A percentile compares a stretch with the other conserved stretches of the same genome.
phyloP scores from a whole-genome alignment of 1,139 yeast species.

The Candida sp. region DNA sequence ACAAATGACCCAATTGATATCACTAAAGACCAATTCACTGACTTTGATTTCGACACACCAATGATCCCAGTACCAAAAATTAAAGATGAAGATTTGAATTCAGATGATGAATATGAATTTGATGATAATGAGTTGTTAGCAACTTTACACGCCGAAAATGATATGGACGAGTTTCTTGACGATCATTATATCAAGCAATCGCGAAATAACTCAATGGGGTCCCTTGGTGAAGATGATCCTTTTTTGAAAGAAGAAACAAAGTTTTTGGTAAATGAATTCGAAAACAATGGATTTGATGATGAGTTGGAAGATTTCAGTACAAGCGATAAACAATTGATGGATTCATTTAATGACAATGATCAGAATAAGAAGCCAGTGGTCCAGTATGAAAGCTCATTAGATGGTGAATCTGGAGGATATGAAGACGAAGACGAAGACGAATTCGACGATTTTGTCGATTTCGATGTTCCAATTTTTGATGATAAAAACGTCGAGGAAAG shows the following conservation, averaged over 20 bases:
- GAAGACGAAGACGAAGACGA: constrained; percentile 28
- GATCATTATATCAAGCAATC: constrained; percentile 5
- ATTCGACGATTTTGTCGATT: constrained; percentile 30
- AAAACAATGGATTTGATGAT: constrained; percentile 47
- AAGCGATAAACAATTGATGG: constrained; percentile 15
- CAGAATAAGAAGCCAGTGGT: constrained; percentile 19
- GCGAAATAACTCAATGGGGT: constrained; percentile 44
- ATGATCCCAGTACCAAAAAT: constrained; percentile 48
- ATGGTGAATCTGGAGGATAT: constrained; percentile 17
- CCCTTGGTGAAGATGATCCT: constrained; percentile 54
- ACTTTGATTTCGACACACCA: constrained; percentile 37
- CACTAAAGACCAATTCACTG: constrained; percentile 13
- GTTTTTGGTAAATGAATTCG: constrained; percentile 46
- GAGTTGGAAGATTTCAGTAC: constrained; percentile 18
- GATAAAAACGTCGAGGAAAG: constrained; percentile 17
- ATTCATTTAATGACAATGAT: constrained; percentile 22
- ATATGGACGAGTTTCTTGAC: constrained; percentile 41
- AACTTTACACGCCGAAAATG: constrained; percentile 66
- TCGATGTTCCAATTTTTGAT: constrained; percentile 21
- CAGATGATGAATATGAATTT: constrained; percentile 69
- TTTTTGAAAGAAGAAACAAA: constrained; percentile 46
- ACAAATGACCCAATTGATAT: constrained; percentile 10
- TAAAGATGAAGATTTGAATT: constrained; percentile 50
- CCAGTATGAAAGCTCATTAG: constrained; percentile 27
- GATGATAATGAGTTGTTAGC: constrained; percentile 71